Percentiles rank a stretch among this genome's conserved stretches.
Evolutionary conservation across 805 yeast species (phyloP).

Genomic region (Teunomyces atbi): DNA sequence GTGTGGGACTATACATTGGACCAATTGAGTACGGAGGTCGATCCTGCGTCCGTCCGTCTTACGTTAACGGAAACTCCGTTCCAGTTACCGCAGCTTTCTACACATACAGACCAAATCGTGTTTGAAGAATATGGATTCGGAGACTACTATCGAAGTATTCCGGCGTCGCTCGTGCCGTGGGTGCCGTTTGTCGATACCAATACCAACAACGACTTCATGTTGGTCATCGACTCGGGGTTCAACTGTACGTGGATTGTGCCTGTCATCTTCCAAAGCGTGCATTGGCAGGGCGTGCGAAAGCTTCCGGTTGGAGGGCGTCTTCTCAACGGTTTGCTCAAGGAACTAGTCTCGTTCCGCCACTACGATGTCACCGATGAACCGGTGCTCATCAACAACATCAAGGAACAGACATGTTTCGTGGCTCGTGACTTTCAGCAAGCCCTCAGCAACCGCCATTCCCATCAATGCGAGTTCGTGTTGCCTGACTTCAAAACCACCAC

Average conservation of each 20-base stretch:
- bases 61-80: slow-evolving; percentile 79
- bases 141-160: slow-evolving; percentile 64
- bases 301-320: slow-evolving; percentile 86
- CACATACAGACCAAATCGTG: slow-evolving; percentile 84
- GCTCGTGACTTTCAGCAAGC: slow-evolving; percentile 55
- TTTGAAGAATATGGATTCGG: slow-evolving; percentile 91
- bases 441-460: slow-evolving; percentile 33
- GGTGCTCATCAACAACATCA: slow-evolving; percentile 75
- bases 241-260: slow-evolving; percentile 88
- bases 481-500: slow-evolving; percentile 85
- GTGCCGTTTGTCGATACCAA: slow-evolving; percentile 14
- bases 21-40: slow-evolving; percentile 35
- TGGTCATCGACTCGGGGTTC: slow-evolving; percentile 87
- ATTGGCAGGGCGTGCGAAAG: slow-evolving; percentile 73
- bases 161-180: slow-evolving; percentile 66
- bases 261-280: slow-evolving; percentile 70
- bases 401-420: slow-evolving; percentile 74
- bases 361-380: slow-evolving; percentile 94
- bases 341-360: slow-evolving; percentile 83
- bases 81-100: slow-evolving; percentile 76
- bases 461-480: slow-evolving; percentile 67
- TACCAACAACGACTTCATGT: slow-evolving; percentile 54
- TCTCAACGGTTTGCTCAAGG: slow-evolving; percentile 78
- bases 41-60: slow-evolving; percentile 53
- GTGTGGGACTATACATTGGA: slow-evolving; percentile 83